Conservation (phyloP, 805 yeast species). For the Kregervanrija fluxuum region DNA sequence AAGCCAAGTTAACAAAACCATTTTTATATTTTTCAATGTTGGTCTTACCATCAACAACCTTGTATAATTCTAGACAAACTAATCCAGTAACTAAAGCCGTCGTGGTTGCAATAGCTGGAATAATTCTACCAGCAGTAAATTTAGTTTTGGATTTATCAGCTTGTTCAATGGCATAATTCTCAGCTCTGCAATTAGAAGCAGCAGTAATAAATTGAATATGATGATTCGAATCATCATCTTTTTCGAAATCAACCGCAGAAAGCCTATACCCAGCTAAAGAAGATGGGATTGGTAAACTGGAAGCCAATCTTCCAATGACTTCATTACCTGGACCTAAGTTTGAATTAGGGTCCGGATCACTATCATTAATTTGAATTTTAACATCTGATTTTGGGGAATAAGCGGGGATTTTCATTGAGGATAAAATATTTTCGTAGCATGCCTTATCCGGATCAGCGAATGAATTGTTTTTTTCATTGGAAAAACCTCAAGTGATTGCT, state of each 20-base stretch:
- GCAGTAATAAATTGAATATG: constrained; percentile 95
- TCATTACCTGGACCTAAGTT: constrained; percentile 45
- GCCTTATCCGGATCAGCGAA: constrained; percentile 39
- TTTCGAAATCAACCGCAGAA: constrained; percentile 89
- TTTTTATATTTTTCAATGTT: constrained; percentile 84
- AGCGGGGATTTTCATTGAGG: constrained; percentile 43
- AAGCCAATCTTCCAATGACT: constrained; percentile 61
- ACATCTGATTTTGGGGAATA: constrained; percentile 72
- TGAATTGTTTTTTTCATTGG: no score
- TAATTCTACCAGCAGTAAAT: constrained; percentile 96
- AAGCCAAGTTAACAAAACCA: constrained; percentile 85
- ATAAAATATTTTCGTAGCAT: constrained; percentile 48
- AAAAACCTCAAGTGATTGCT: no score
- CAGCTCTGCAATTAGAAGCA: constrained; percentile 93
- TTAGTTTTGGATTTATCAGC: constrained; percentile 89
- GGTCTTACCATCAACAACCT: constrained; percentile 70
- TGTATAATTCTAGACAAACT: constrained; percentile 85
- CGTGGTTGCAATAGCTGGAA: constrained; percentile 98
- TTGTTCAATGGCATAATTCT: constrained; percentile 79
- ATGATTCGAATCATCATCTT: constrained; percentile 94
- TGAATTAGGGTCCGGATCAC: constrained; percentile 83
- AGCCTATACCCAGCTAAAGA: constrained; percentile 83
- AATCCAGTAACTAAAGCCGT: constrained; percentile 97
- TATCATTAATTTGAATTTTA: constrained; percentile 76
- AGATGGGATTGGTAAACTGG: constrained; percentile 81